Evolutionary conservation across 805 yeast genomes (phyloP), one percentile per base, ranked within the genome.

Genomic region (Monosporozyma aerobia): DNA sequence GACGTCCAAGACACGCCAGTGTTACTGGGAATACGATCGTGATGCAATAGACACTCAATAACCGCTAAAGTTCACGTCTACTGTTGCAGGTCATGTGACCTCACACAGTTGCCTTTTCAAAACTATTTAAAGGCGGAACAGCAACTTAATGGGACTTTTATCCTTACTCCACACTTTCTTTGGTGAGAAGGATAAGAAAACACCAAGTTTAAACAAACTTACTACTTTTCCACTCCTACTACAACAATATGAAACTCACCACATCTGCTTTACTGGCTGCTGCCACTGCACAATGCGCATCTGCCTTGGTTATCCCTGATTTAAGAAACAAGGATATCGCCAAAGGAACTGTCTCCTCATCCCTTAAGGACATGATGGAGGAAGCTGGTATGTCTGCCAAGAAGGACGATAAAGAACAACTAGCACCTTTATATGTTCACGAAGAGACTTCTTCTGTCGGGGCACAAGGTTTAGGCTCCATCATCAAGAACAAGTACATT

Each of bases 401-500:
- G 37, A 37, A 47, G 23, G 44, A 27, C 4, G 46, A 22, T 48
- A 23, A 33, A n/a, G 45, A 35, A 48, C 62, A 35, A 48, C 62
- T 70, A 44, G 79, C 80, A 30, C 82, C 85, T 5, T 61, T 84
- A 30, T 39, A 39, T 39, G 43, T 39, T 16, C 43, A 39, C 33
- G 56, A 71, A 7, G 50, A 47, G 25, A 39, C 66, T 11, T 68
- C 73, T 50, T 76, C 79, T 35, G 39, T 35, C 4, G 39, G 13
- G 16, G 16, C 13, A 35, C 39, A 35, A 35, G 39, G 39, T 14
- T 14, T 35, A 14, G 39, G 39, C n/a, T 35, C 39, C 53, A 58
- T 77, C 47, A 79, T 85, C 60, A 83, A 90, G 39, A 77, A 85
- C 73, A 83, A 84, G 63, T 94, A 89, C 75, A 90, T 94, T 58